Percentiles rank a stretch among this genome's conserved stretches.
Conservation (phyloP, 2,329 filamentous ascomycete species). For the Colletotrichum tabaci region DNA sequence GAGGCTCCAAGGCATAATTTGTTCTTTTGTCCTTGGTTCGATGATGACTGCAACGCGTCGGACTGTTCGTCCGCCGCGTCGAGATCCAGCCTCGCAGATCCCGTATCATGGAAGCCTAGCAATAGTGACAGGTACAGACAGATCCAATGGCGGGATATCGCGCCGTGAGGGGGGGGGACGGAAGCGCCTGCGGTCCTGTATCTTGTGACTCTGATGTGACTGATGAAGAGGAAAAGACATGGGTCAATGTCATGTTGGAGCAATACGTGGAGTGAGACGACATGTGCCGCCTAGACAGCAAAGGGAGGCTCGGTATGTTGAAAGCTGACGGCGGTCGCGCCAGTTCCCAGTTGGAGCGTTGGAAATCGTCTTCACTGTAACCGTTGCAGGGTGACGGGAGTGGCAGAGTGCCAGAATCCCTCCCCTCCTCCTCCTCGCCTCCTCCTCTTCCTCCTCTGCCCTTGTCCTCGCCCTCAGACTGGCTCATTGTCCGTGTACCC, state of each 20-base stretch:
- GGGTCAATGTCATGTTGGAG: conserved; percentile 16
- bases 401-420: background rate
- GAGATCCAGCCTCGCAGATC: background rate
- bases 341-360: conserved; percentile 7
- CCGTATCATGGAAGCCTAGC: background rate
- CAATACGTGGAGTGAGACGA: conserved; percentile 26
- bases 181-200: conserved; percentile 5
- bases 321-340: conserved; percentile 16
- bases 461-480: conserved; percentile 34
- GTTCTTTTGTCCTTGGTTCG: background rate
- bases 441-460: too few species aligned
- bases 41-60: background rate
- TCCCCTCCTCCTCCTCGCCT: background rate
- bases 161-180: background rate
- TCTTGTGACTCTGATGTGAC: background rate
- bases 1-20: background rate
- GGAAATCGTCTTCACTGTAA: background rate
- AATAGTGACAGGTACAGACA: background rate
- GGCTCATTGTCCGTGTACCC: conserved; percentile 27
- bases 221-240: conserved; percentile 12
- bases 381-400: conserved; percentile 19
- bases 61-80: background rate
- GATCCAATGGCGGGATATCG: background rate
- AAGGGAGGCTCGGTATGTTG: conserved; percentile 32
- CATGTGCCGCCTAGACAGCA: conserved; percentile 2